Evolutionary conservation across 192 early-diverging fungal species (phyloP).

Genomic region (Dissophora globulifera): DNA sequence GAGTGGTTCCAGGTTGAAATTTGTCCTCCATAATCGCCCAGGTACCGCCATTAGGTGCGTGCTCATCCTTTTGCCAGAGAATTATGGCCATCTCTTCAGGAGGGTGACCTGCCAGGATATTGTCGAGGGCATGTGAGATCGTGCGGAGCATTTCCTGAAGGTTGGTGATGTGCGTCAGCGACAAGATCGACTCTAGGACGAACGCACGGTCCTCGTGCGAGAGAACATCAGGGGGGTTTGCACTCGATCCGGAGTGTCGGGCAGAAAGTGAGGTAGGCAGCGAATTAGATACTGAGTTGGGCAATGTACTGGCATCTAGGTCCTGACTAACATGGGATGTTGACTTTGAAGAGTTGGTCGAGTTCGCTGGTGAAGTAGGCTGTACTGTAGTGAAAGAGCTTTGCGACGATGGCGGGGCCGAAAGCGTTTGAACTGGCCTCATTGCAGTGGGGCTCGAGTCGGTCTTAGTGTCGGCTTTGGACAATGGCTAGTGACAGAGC

Average conservation of each 20-base stretch:
- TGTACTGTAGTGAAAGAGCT: slow-evolving; percentile 3
- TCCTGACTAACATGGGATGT: slow-evolving; percentile 29
- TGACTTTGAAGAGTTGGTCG: slow-evolving; percentile 22
- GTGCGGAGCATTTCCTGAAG: slow-evolving; percentile 38
- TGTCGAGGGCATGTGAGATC: slow-evolving; percentile 38
- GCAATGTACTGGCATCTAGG: slow-evolving; percentile 4
- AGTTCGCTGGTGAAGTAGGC: slow-evolving; percentile 31
- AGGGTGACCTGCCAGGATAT: slow-evolving; percentile 36
- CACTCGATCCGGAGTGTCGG: background rate
- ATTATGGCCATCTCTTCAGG: slow-evolving; percentile 54
- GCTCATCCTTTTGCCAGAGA: slow-evolving; percentile 49
- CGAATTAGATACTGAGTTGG: too few species aligned
- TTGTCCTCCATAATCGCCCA: slow-evolving; percentile 53
- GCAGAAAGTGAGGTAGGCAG: slow-evolving; percentile 10
- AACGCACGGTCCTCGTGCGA: slow-evolving; percentile 36
- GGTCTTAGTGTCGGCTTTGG: background rate
- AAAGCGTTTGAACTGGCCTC: slow-evolving; percentile 7
- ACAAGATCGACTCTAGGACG: slow-evolving; percentile 35
- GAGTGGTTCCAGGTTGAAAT: slow-evolving; percentile 31
- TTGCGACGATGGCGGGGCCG: slow-evolving; percentile 15
- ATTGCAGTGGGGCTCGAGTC: background rate
- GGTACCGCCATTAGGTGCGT: slow-evolving; percentile 20
- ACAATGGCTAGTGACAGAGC: slow-evolving; percentile 3
- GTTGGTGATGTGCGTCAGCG: slow-evolving; percentile 17
- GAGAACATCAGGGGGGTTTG: background rate